Evolutionary conservation across 495 filamentous ascomycete genomes (phyloP).

Genomic region (Penicillium herquei): DNA sequence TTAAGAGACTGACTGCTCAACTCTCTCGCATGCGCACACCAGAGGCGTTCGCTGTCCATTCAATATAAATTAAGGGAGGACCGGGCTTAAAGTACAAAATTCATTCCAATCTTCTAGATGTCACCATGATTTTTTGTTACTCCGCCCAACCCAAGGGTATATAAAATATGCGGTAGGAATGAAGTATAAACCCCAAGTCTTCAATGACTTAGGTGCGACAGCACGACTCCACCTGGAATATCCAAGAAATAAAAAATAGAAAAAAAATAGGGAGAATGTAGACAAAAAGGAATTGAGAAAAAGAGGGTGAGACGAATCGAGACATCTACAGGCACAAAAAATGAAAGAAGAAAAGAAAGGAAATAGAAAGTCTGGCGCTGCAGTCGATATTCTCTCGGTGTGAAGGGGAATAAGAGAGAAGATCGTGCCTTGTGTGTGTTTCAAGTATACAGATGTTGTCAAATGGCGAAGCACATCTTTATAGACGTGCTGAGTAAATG

Average conservation of each 20-base stretch:
- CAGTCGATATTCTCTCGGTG: background rate
- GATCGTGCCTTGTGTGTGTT: background rate
- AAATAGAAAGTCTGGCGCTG: slow-evolving; percentile 2
- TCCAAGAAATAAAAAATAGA: slow-evolving; percentile 17
- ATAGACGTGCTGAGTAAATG: no score
- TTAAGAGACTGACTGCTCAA: no score
- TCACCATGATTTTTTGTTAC: slow-evolving; percentile 20
- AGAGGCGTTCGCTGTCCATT: no score
- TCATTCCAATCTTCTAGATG: slow-evolving; percentile 26
- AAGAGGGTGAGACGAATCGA: slow-evolving; percentile 5
- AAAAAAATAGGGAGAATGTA: slow-evolving; percentile 22
- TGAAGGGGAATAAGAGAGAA: background rate
- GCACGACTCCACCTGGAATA: slow-evolving; percentile 14
- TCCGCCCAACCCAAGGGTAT: slow-evolving; percentile 36
- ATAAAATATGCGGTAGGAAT: slow-evolving; percentile 30
- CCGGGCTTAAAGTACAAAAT: slow-evolving; percentile 25
- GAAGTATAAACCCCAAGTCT: slow-evolving; percentile 12
- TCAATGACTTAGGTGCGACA: slow-evolving; percentile 5
- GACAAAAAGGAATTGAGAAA: slow-evolving; percentile 9
- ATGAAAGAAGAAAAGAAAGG: slow-evolving; percentile 1
- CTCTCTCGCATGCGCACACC: no score
- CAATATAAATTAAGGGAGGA: slow-evolving; percentile 4
- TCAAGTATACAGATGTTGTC: slow-evolving; percentile 16
- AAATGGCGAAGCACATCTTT: background rate
- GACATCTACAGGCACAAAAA: slow-evolving; percentile 20